These are phyloP conservation scores for Alternaria sp. DNA, from an alignment of 2,329 filamentous ascomycete genomes.

Conservation along the genomic window DNA sequence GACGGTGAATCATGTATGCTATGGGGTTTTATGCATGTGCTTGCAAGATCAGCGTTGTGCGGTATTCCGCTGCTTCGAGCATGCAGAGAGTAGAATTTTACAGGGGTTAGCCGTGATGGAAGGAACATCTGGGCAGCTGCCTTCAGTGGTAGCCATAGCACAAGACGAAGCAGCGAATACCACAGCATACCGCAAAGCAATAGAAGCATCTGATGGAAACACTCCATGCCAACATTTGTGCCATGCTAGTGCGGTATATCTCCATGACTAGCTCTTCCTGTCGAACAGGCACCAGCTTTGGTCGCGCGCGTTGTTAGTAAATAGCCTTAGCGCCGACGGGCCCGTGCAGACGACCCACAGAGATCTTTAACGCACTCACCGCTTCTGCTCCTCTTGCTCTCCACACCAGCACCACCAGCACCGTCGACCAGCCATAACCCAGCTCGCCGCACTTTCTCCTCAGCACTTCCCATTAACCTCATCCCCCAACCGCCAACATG, in stretches of 20 bases:
- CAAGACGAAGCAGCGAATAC: neutral
- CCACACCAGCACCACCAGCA: conserved; percentile 44
- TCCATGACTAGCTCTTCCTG: neutral
- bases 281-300: conserved; percentile 14
- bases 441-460: conserved; percentile 45
- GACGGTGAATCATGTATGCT: neutral
- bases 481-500: conserved; percentile 59
- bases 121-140: neutral
- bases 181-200: neutral
- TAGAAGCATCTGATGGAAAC: neutral
- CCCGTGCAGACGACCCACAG: conserved; percentile 35
- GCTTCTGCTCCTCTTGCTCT: conserved; percentile 41
- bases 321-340: conserved; percentile 31
- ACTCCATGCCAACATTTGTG: neutral
- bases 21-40: conserved; percentile 2
- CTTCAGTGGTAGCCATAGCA: neutral
- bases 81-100: neutral
- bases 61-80: neutral
- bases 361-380: conserved; percentile 38
- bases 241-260: neutral
- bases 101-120: neutral
- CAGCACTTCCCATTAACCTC: conserved; percentile 33
- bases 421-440: conserved; percentile 37
- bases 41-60: conserved; percentile 2
- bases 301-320: conserved; percentile 25